A percentile compares a stretch with the other conserved stretches of the same genome.
Conservation (phyloP, 2,329 filamentous ascomycete species). For the Raffaelea arxii region DNA sequence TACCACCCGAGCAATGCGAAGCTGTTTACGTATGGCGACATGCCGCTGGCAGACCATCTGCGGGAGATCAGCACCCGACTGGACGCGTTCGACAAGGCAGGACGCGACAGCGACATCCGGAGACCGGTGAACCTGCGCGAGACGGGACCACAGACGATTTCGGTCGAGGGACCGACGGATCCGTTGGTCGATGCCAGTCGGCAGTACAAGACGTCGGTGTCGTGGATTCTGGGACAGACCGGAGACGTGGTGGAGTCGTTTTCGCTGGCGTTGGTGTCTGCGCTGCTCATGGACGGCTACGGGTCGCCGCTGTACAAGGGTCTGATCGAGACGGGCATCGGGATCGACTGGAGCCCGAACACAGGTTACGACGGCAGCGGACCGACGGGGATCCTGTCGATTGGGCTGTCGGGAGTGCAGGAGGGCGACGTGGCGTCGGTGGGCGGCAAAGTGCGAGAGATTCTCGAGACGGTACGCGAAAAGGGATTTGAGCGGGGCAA, state of each 20-base stretch:
- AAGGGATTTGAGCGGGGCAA: slow-evolving; percentile 84
- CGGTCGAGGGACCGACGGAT: slow-evolving; percentile 72
- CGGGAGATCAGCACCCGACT: slow-evolving; percentile 69
- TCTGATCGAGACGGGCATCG: slow-evolving; percentile 80
- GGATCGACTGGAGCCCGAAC: slow-evolving; percentile 90
- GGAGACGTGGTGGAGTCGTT: slow-evolving; percentile 81
- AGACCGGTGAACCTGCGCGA: slow-evolving; percentile 59
- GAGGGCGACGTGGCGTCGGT: slow-evolving; percentile 69
- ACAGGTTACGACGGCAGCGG: slow-evolving; percentile 79
- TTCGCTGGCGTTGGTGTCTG: slow-evolving; percentile 71
- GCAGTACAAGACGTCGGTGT: slow-evolving; percentile 88
- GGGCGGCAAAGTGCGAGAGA: slow-evolving; percentile 62
- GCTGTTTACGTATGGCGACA: slow-evolving; percentile 88
- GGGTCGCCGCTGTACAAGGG: slow-evolving; percentile 87
- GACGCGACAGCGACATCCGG: slow-evolving; percentile 60
- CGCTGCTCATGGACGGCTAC: slow-evolving; percentile 84
- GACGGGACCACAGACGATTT: slow-evolving; percentile 55
- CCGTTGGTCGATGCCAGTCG: slow-evolving; percentile 76
- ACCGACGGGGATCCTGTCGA: slow-evolving; percentile 72
- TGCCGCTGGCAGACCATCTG: slow-evolving; percentile 75
- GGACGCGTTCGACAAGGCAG: slow-evolving; percentile 59
- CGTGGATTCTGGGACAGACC: slow-evolving; percentile 82
- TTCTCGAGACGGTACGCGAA: slow-evolving; percentile 57
- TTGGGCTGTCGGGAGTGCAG: slow-evolving; percentile 84
- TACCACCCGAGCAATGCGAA: slow-evolving; percentile 98